A percentile compares a stretch with the other conserved stretches of the same genome.
Evolutionary conservation across 2,329 filamentous ascomycete genomes (phyloP).

Genomic region (Talaromyces marneffei): DNA sequence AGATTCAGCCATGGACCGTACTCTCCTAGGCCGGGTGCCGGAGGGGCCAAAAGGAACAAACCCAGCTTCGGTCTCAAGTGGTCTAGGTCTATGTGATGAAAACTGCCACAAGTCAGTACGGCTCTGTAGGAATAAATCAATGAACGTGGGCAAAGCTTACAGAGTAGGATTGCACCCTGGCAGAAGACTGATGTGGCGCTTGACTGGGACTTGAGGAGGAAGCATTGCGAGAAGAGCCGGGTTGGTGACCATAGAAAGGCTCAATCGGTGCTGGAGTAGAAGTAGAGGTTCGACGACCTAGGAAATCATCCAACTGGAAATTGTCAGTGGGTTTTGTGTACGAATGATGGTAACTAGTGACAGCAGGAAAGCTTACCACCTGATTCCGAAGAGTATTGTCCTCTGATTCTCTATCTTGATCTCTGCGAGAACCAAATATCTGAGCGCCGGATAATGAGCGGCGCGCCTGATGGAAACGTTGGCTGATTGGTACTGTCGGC

Average conservation of each 20-base stretch:
- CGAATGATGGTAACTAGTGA: too few species aligned
- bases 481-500: constrained; percentile 14
- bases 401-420: constrained; percentile 8
- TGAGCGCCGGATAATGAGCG: constrained; percentile 22
- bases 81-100: constrained; percentile 7
- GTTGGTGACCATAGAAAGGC: constrained; percentile 11
- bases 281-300: constrained; percentile 1
- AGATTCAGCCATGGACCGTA: constrained; percentile 12
- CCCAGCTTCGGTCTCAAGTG: background rate
- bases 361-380: background rate
- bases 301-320: constrained; percentile 5
- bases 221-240: constrained; percentile 5
- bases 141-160: background rate
- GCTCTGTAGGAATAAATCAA: background rate
- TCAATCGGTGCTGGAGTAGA: background rate
- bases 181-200: constrained; percentile 12
- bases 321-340: background rate
- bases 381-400: background rate
- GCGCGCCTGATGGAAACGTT: constrained; percentile 23
- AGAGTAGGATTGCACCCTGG: constrained; percentile 1
- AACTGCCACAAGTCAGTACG: constrained; percentile 7
- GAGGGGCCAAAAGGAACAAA: constrained; percentile 2
- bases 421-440: constrained; percentile 16
- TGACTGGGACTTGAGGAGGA: constrained; percentile 15
- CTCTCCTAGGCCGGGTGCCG: constrained; percentile 11